These are phyloP conservation scores for Lolium perenne DNA, from an alignment of 176 grass and related monocot genomes.

Conservation along the genomic window DNA sequence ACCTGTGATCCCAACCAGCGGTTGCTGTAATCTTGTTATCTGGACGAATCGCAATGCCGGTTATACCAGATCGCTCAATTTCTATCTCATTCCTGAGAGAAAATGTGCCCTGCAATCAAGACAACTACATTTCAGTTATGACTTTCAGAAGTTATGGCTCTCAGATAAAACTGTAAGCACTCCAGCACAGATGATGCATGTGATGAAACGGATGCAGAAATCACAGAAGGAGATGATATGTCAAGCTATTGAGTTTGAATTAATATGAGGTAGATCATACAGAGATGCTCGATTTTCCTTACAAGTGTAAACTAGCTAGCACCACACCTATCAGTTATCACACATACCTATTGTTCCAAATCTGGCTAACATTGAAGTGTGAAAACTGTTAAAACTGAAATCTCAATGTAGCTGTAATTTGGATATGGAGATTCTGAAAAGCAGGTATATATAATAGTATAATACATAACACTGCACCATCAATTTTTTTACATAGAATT, in stretches of 20 bases:
- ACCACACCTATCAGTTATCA: slow-evolving; percentile 22
- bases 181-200: neutral
- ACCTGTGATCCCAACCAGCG: slow-evolving; percentile 97
- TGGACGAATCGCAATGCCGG: slow-evolving; percentile 66
- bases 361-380: neutral
- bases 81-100: slow-evolving; percentile 80
- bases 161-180: neutral
- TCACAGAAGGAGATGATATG: neutral
- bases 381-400: neutral
- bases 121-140: slow-evolving; percentile 4
- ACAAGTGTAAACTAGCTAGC: slow-evolving; percentile 3
- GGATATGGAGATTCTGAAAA: neutral
- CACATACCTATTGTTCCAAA: slow-evolving; percentile 1
- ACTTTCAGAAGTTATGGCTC: neutral
- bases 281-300: slow-evolving; percentile 8
- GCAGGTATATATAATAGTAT: neutral
- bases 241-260: neutral
- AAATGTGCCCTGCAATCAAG: slow-evolving; percentile 59
- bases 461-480: slow-evolving; percentile 17
- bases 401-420: slow-evolving; percentile 18
- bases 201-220: slow-evolving; percentile 3
- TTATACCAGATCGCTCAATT: slow-evolving; percentile 71
- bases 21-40: slow-evolving; percentile 90
- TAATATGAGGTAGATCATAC: slow-evolving; percentile 26
- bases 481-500: slow-evolving; percentile 18